Evolutionary conservation across 371 early-diverging fungal species (phyloP).

Genomic region (Rhizopus arrhizus): DNA sequence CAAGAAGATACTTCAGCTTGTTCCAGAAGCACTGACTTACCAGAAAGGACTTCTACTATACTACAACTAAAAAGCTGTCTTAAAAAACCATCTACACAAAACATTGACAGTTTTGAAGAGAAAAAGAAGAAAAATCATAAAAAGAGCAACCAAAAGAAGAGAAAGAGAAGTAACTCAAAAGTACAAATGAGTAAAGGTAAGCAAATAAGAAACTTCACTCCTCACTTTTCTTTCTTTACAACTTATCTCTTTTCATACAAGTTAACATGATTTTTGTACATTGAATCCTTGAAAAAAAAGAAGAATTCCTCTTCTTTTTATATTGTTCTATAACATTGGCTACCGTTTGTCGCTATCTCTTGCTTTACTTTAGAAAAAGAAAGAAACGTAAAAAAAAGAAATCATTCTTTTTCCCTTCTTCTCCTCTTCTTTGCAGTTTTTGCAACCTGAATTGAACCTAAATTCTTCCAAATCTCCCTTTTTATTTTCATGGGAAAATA

Average conservation of each 20-base stretch:
- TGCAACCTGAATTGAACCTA: not conserved
- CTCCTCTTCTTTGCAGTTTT: too few species aligned
- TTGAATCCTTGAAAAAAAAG: conserved; percentile 17
- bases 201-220: too few species aligned
- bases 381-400: conserved; percentile 19
- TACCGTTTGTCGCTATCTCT: not conserved
- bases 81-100: conserved; percentile 22
- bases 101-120: not conserved
- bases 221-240: not conserved
- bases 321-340: not conserved
- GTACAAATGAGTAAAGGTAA: conserved; percentile 3
- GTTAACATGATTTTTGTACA: conserved; percentile 21
- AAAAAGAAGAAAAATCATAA: conserved; percentile 5
- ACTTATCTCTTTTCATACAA: not conserved
- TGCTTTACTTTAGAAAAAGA: conserved; percentile 12
- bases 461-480: not conserved
- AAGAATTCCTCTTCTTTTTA: not conserved
- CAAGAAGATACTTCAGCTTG: conserved; percentile 25
- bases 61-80: conserved; percentile 24
- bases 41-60: not conserved
- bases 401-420: not conserved
- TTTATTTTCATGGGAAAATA: too few species aligned
- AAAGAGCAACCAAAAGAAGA: conserved; percentile 28
- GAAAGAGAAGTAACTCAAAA: conserved; percentile 23
- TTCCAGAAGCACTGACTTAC: conserved; percentile 14